A percentile compares a stretch with the other conserved stretches of the same genome.
Evolutionary conservation across 148 eudicot species (phyloP).

Genomic region (Suaeda aralocaspica): DNA sequence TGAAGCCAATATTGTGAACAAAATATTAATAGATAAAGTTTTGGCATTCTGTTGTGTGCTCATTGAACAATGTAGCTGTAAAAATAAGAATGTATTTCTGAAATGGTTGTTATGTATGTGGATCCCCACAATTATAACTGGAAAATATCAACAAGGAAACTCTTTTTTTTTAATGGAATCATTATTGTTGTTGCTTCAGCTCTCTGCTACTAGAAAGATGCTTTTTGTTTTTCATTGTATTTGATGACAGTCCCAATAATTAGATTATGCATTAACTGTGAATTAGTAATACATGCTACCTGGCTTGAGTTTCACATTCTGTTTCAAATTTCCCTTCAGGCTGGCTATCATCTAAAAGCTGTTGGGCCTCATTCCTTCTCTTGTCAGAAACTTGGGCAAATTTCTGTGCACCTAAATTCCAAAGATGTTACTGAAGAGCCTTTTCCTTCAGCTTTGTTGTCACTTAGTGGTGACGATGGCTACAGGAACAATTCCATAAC

Average conservation of each 20-base stretch:
- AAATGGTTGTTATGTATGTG: too few species aligned
- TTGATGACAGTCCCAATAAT: background rate
- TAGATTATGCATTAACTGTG: background rate
- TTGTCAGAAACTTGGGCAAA: conserved; percentile 93
- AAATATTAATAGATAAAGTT: too few species aligned
- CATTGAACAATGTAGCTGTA: too few species aligned
- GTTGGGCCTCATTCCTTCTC: conserved; percentile 76
- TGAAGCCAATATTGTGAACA: too few species aligned
- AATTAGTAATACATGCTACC: conserved; percentile 5
- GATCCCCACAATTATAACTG: too few species aligned
- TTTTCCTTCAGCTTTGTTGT: conserved; percentile 83
- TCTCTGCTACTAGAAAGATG: background rate
- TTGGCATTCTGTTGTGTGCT: too few species aligned
- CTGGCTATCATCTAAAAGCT: conserved; percentile 83
- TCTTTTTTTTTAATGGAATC: too few species aligned
- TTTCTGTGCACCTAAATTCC: conserved; percentile 62
- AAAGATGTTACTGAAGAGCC: conserved; percentile 64
- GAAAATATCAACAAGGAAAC: too few species aligned
- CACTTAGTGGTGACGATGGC: conserved; percentile 97
- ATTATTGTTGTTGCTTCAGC: too few species aligned
- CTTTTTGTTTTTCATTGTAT: background rate
- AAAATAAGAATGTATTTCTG: too few species aligned
- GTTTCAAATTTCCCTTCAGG: conserved; percentile 45
- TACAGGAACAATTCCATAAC: conserved; percentile 90
- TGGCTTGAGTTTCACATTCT: conserved; percentile 5